Evolutionary conservation across 2,329 filamentous ascomycete genomes (phyloP).

Genomic region (Claviceps quebecensis): DNA sequence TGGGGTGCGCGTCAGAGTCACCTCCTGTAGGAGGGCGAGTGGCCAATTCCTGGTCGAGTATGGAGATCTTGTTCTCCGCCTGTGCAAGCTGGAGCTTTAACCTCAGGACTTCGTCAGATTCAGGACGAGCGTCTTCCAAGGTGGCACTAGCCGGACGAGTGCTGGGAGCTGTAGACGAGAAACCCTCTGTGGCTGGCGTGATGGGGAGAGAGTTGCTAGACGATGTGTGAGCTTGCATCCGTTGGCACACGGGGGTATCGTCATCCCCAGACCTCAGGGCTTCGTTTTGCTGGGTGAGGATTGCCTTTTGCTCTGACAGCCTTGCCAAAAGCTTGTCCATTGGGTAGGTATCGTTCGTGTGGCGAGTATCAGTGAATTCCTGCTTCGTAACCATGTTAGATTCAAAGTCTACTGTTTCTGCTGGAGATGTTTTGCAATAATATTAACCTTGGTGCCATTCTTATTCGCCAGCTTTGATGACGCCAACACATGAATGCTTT

Average conservation of each 20-base stretch:
- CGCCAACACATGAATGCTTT: conserved; percentile 31
- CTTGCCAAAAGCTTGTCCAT: conserved; percentile 64
- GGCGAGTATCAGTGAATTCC: conserved; percentile 15
- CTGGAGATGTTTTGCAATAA: background rate
- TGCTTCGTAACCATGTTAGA: conserved; percentile 21
- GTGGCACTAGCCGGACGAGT: conserved; percentile 38
- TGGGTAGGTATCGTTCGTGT: conserved; percentile 29
- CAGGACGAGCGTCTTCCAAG: conserved; percentile 26
- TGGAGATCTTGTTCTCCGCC: conserved; percentile 55
- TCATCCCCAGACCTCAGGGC: conserved; percentile 31
- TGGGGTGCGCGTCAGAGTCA: conserved; percentile 22
- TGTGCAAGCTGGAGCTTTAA: conserved; percentile 59
- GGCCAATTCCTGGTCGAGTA: conserved; percentile 57
- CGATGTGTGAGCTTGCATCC: conserved; percentile 30
- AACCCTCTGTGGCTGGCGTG: conserved; percentile 45
- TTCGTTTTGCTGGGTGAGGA: conserved; percentile 45
- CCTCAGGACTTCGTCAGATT: conserved; percentile 47
- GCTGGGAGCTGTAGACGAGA: conserved; percentile 32
- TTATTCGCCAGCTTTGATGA: conserved; percentile 44
- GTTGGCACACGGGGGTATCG: conserved; percentile 16
- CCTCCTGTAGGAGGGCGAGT: conserved; percentile 43
- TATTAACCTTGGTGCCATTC: conserved; percentile 34
- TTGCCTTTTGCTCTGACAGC: conserved; percentile 55
- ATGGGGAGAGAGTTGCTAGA: conserved; percentile 47
- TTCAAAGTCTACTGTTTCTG: background rate